Base-by-base conservation (phyloP, 2,329 filamentous ascomycete genomes). In the Mycosphaerella sp. region DNA sequence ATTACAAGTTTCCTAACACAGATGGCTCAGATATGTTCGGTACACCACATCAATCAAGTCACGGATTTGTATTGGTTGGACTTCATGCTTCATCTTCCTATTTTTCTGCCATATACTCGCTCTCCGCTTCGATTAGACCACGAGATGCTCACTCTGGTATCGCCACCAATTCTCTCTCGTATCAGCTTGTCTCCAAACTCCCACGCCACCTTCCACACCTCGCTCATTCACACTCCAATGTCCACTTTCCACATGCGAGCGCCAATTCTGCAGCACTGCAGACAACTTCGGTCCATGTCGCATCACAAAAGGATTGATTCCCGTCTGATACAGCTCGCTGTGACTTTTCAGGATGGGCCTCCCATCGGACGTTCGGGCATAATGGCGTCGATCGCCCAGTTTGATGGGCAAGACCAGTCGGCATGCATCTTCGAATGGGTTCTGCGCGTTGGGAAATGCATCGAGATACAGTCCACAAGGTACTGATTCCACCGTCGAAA, bases 381-480 rank as follows among this genome's bases (percentile, higher is more conserved):
- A 67, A 39, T 51, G 48, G 31, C 57, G 47, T 45, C 66, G 64
- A 17, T 55, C 62, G 11, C 65, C 66, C 1, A 69, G 51, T 4
- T 59, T 57, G 43, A 69, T 67, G 2, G 67, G 67, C 21, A 69
- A 49, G 0, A 69, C 65, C 17, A 69, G 56, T 9, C 65, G 58
- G 48, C 66, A 69, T 4, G 64, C 65, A 50, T 69, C 67, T 36
- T 69, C 66, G 53, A 69, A 69, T 4, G 67, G 66, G 38, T 69
- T 68, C 36, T 66, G 61, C 2, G 64, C 66, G 40, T 66, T 66
- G 3, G 64, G 64, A 46, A 68, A 66, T 5, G 63, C 63, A 47
- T 69, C 67, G 2, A 69, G 64, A 44, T 69, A 69, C 2, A 69
- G 57, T 6, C 67, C 67, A 52, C 66, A 68, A n/a, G 67, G 66